phyloP scores from a whole-genome alignment of 2,329 filamentous ascomycete species.

The Clarireedia sp. region DNA sequence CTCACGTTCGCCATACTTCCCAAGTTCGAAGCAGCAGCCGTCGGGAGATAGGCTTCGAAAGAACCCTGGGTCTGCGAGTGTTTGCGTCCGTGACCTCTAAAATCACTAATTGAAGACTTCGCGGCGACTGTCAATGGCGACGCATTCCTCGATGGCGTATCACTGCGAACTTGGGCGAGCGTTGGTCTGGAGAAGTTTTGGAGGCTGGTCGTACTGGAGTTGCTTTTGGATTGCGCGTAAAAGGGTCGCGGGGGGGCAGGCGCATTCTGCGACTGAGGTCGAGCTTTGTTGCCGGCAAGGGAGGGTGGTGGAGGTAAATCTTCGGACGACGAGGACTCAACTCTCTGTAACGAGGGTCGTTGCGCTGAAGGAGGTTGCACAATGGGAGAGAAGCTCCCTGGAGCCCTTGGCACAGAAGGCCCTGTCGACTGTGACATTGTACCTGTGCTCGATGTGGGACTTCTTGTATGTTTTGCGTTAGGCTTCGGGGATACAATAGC shows the following conservation, averaged over 20 bases:
- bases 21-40: constrained; percentile 36
- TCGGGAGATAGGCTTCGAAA: constrained; percentile 67
- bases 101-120: constrained; percentile 27
- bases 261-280: constrained; percentile 38
- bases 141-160: constrained; percentile 26
- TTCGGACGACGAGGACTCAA: constrained; percentile 41
- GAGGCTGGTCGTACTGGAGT: constrained; percentile 37
- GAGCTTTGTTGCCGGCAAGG: constrained; percentile 29
- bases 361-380: constrained; percentile 26
- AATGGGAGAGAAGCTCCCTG: constrained; percentile 28
- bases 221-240: constrained; percentile 42
- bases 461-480: constrained; percentile 9
- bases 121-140: constrained; percentile 38
- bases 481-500: constrained; percentile 8
- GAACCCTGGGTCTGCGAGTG: constrained; percentile 68
- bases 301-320: constrained; percentile 28
- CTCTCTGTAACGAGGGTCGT: constrained; percentile 35
- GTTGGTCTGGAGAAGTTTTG: constrained; percentile 54
- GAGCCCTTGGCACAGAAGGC: constrained; percentile 19
- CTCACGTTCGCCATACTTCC: constrained; percentile 28
- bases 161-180: constrained; percentile 15
- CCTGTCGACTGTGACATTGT: constrained; percentile 23
- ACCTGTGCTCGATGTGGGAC: constrained; percentile 8
- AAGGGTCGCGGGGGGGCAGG: constrained; percentile 36
- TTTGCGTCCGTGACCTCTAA: constrained; percentile 48